A percentile compares a stretch with the other conserved stretches of the same genome.
Evolutionary conservation across 2,329 filamentous ascomycete genomes (phyloP).

Genomic region (Paracoccidioides lutzii): DNA sequence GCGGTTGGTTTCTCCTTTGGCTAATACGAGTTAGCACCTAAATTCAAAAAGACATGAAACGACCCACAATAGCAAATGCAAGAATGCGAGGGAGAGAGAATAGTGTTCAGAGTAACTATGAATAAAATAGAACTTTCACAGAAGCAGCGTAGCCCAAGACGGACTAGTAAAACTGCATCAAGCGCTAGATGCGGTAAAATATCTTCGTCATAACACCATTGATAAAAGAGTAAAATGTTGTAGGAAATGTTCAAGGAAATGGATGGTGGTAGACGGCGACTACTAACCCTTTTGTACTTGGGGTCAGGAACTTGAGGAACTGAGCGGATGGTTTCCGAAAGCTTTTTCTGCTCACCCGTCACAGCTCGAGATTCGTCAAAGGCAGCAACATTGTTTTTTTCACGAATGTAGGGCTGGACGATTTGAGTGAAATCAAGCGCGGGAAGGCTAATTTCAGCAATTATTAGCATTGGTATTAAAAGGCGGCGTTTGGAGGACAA

Average conservation of each 20-base stretch:
- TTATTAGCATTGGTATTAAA: neutral
- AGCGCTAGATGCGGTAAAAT: conserved; percentile 49
- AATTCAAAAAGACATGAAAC: neutral
- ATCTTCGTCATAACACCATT: conserved; percentile 58
- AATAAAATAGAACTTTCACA: conserved; percentile 49
- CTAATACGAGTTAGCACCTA: conserved; percentile 9
- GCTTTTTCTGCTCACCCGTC: conserved; percentile 34
- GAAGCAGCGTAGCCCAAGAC: conserved; percentile 68
- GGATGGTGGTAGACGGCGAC: neutral
- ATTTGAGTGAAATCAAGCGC: conserved; percentile 36
- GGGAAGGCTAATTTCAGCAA: conserved; percentile 31
- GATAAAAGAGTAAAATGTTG: conserved; percentile 8
- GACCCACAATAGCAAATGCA: conserved; percentile 3
- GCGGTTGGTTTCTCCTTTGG: conserved; percentile 50
- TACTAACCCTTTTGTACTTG: conserved; percentile 40
- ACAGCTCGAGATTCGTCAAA: conserved; percentile 41
- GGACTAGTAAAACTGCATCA: conserved; percentile 61
- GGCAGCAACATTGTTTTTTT: conserved; percentile 40
- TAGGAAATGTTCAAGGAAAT: conserved; percentile 1
- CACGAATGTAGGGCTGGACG: conserved; percentile 43
- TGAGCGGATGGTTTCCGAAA: conserved; percentile 38
- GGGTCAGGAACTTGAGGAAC: conserved; percentile 41
- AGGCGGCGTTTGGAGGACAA: neutral
- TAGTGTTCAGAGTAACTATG: conserved; percentile 60
- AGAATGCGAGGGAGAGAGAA: conserved; percentile 23